Base-by-base conservation (phyloP, 306 rosid species). In the Betula pendula region DNA sequence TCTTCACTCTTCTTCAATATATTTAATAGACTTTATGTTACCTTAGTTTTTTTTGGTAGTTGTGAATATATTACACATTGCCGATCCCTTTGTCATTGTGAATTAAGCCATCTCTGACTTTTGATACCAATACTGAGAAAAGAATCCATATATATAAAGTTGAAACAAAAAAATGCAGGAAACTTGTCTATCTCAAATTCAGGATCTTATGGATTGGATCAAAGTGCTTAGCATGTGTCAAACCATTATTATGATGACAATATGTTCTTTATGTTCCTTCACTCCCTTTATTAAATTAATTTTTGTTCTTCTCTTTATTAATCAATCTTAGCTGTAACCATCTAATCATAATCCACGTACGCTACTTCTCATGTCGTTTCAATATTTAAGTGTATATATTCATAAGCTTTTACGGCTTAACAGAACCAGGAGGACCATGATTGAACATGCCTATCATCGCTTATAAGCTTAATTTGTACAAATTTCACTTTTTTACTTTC, bases 141-240 rank as follows among this genome's bases (percentile, higher is more conserved):
- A 60, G 68, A 60, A 15, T 60, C 68, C 38, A 29, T 14, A 27
- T 6, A 60, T 14, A 38, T 38, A 5, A 38, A 29, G 68, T 60
- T 29, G 15, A 13, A 60, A 60, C 4, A 60, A 60, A 27, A 60
- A 8, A 60, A n/a, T n/a, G 68, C 68, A 60, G 68, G 68, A 60
- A 27, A 29, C 20, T 60, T 60, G 43, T 24, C 42, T 27, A 7
- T 42, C 68, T 60, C 68, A 60, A 60, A 60, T 60, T 60, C 35
- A 60, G 68, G 68, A 60, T 60, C 68, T 31, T 15, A 29, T 29
- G 68, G 11, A 60, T 60, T 31, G 68, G 4, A 60, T 29, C 68
- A 60, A 60, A 60, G 68, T 60, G 68, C 20, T 60, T 60, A 60
- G 68, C 68, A 60, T 60, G 68, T 60, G 68, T 38, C 68, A 29